phyloP scores from a whole-genome alignment of 208 protist species.

The Acanthamoeba culbertsoni region DNA sequence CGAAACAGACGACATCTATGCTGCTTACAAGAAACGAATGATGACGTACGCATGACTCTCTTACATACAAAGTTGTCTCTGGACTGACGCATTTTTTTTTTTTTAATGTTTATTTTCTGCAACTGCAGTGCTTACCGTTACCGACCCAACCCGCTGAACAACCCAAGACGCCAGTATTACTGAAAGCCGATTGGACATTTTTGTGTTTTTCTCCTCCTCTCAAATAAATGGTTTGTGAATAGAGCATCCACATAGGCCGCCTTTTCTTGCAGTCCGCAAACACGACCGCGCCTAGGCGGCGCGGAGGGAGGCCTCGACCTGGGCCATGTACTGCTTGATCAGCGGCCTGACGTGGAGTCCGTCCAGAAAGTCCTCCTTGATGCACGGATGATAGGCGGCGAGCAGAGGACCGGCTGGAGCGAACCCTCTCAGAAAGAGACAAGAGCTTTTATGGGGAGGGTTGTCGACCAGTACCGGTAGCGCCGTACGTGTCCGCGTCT shows the following conservation, averaged over 20 bases:
- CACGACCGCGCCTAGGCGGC: neutral
- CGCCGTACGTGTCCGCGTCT: constrained; percentile 43
- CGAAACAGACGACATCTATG: neutral
- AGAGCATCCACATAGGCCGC: no score
- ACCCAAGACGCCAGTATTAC: constrained; percentile 1
- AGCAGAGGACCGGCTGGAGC: constrained; percentile 2
- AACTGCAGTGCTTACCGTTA: neutral
- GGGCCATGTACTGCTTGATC: constrained; percentile 16
- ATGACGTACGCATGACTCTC: neutral
- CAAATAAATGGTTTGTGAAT: no score
- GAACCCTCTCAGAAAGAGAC: neutral
- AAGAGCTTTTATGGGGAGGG: no score
- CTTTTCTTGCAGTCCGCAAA: neutral
- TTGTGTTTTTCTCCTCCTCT: no score
- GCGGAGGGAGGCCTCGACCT: neutral
- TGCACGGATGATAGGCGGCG: neutral
- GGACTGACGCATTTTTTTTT: neutral
- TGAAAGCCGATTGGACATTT: no score
- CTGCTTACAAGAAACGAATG: neutral
- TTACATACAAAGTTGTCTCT: no score
- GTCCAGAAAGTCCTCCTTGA: neutral
- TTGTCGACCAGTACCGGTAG: neutral
- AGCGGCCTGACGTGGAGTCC: neutral
- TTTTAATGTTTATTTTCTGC: neutral
- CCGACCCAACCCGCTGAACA: neutral